A percentile compares a stretch with the other conserved stretches of the same genome.
Conservation (phyloP, 2,329 filamentous ascomycete genomes). For the Achaetomium macrosporum region DNA sequence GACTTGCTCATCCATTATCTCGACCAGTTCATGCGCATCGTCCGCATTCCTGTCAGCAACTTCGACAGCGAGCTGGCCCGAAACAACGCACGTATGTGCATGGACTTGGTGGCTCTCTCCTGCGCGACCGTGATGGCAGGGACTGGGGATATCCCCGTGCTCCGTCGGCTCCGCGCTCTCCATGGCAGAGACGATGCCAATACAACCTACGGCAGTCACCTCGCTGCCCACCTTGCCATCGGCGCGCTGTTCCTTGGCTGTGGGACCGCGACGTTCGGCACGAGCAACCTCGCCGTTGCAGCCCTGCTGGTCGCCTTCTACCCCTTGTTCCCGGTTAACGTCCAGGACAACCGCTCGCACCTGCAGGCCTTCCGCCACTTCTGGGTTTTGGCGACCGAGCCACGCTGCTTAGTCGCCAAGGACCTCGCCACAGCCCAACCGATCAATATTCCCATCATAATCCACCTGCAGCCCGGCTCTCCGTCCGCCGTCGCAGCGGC, state of each 20-base stretch:
- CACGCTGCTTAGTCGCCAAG: slow-evolving; percentile 79
- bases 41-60: slow-evolving; percentile 48
- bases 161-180: slow-evolving; percentile 77
- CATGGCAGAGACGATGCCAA: slow-evolving; percentile 82
- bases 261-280: slow-evolving; percentile 86
- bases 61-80: slow-evolving; percentile 84
- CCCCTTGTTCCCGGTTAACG: slow-evolving; percentile 79
- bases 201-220: slow-evolving; percentile 86
- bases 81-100: slow-evolving; percentile 81
- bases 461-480: slow-evolving; percentile 49
- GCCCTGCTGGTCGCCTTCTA: slow-evolving; percentile 88
- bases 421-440: slow-evolving; percentile 81
- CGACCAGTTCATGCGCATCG: slow-evolving; percentile 77
- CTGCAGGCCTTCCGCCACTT: slow-evolving; percentile 95
- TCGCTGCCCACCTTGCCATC: slow-evolving; percentile 87
- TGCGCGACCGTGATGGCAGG: slow-evolving; percentile 91
- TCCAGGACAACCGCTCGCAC: slow-evolving; percentile 91
- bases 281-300: slow-evolving; percentile 79
- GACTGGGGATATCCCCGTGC: slow-evolving; percentile 79
- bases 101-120: slow-evolving; percentile 78
- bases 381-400: slow-evolving; percentile 90
- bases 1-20: slow-evolving; percentile 80
- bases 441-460: slow-evolving; percentile 63
- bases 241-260: slow-evolving; percentile 88
- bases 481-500: slow-evolving; percentile 33